These are phyloP conservation scores for Russula foetens DNA, from an alignment of 768 basidiomycete genomes.

Conservation along the genomic window DNA sequence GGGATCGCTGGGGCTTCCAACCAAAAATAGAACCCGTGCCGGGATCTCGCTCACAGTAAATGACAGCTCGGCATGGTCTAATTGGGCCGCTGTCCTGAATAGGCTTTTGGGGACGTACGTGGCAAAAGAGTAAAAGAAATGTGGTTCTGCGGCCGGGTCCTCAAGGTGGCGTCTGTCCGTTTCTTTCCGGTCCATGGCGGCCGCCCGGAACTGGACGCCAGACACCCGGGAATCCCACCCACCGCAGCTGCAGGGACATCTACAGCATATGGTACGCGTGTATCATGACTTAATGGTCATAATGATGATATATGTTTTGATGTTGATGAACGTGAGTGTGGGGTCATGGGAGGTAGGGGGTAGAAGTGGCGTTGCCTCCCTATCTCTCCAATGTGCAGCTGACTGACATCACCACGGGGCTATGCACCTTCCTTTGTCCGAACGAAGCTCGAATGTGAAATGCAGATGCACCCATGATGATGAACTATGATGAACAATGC, in stretches of 20 bases:
- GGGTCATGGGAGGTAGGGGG: not conserved
- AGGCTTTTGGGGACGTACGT: not conserved
- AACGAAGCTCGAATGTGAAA: not conserved
- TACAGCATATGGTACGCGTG: not conserved
- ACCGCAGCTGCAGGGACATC: not conserved
- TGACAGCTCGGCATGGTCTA: not conserved
- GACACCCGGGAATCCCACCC: not conserved
- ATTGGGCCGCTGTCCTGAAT: not conserved
- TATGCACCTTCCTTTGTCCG: not conserved
- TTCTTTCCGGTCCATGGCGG: not conserved
- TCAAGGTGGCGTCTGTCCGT: not conserved
- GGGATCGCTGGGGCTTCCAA: not conserved
- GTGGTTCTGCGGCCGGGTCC: not conserved
- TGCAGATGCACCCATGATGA: not conserved
- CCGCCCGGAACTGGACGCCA: not conserved
- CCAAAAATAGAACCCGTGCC: not conserved
- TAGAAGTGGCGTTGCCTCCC: not conserved
- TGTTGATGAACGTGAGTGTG: not conserved
- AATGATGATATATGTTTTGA: not conserved
- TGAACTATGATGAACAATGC: not conserved
- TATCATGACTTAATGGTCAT: not conserved
- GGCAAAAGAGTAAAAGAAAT: not conserved
- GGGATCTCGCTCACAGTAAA: not conserved
- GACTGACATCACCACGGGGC: slow-evolving; percentile 1
- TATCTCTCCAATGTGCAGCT: not conserved